These are phyloP conservation scores for Aspergillus affinis DNA, from an alignment of 495 filamentous ascomycete species.

Conservation along the genomic window DNA sequence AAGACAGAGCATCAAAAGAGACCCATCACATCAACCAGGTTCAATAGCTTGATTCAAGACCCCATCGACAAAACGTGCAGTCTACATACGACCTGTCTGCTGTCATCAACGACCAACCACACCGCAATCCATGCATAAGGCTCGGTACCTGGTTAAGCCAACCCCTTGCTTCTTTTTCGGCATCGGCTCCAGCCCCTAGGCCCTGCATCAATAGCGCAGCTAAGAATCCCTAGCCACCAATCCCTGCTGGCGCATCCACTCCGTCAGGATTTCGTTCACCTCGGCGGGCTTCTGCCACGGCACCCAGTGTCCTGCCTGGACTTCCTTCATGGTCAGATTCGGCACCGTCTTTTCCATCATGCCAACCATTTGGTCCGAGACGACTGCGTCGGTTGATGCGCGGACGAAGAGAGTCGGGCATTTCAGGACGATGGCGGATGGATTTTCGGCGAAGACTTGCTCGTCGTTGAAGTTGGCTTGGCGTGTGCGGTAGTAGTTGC, in stretches of 20 bases:
- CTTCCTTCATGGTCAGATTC: constrained; percentile 7
- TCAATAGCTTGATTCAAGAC: no score
- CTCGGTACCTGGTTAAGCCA: no score
- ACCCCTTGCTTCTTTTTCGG: no score
- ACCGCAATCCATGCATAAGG: no score
- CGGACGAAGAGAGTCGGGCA: constrained; percentile 5
- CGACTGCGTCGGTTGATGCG: not conserved
- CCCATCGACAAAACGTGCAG: no score
- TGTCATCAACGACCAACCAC: no score
- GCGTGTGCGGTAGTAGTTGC: constrained; percentile 8
- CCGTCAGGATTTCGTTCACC: constrained; percentile 7
- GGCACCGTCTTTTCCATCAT: constrained; percentile 6
- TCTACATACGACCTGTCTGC: not conserved
- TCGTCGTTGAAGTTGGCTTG: constrained; percentile 4
- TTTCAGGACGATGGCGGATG: not conserved
- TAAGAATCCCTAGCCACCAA: not conserved
- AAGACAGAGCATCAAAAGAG: not conserved
- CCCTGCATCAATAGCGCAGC: not conserved
- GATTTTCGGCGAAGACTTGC: not conserved
- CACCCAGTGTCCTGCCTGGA: constrained; percentile 4
- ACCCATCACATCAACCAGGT: no score
- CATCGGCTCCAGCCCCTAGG: no score
- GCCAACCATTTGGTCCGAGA: not conserved
- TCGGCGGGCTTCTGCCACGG: constrained; percentile 6
- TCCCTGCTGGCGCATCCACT: constrained; percentile 9